phyloP scores from a whole-genome alignment of 1,284 basidiomycete genomes.

The Apiotrichum porosum region DNA sequence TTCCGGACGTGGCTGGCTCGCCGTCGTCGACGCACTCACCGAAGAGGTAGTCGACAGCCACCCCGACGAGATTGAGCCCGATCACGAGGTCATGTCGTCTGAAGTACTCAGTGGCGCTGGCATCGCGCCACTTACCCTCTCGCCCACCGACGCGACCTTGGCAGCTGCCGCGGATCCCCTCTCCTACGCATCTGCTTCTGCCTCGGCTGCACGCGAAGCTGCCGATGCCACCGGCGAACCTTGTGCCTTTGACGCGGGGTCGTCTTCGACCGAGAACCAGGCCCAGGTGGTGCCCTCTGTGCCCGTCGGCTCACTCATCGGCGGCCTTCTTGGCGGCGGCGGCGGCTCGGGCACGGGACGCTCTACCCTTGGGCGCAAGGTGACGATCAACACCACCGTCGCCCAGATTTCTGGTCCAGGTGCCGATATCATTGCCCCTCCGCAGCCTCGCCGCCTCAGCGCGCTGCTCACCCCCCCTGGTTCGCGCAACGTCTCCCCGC shows the following conservation, averaged over 20 bases:
- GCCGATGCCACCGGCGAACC: too few relatives aligned
- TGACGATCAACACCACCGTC: slow-evolving; percentile 11
- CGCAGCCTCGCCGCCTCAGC: slow-evolving; percentile 28
- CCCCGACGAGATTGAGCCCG: slow-evolving; percentile 1
- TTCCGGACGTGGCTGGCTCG: slow-evolving; percentile 46
- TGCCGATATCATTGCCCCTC: slow-evolving; percentile 11
- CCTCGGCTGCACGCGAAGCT: too few relatives aligned
- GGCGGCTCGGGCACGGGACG: slow-evolving; percentile 2
- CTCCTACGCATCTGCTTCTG: background rate
- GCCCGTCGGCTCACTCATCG: background rate
- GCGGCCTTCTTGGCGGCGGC: background rate
- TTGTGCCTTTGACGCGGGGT: too few relatives aligned
- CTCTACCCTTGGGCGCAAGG: background rate
- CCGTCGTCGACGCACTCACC: slow-evolving; percentile 46
- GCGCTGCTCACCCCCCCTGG: slow-evolving; percentile 39
- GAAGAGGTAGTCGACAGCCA: slow-evolving; percentile 37
- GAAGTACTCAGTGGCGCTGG: background rate
- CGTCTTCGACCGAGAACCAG: background rate
- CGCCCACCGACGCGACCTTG: too few relatives aligned
- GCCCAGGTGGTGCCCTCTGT: background rate
- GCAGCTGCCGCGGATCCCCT: background rate
- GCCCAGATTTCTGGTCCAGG: slow-evolving; percentile 1
- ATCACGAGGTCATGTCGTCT: background rate
- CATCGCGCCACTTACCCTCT: background rate
- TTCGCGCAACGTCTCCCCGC: slow-evolving; percentile 30